Evolutionary conservation across 2,329 filamentous ascomycete genomes (phyloP), one percentile per base, ranked within the genome.

Genomic region (Periconia macrospinosa): DNA sequence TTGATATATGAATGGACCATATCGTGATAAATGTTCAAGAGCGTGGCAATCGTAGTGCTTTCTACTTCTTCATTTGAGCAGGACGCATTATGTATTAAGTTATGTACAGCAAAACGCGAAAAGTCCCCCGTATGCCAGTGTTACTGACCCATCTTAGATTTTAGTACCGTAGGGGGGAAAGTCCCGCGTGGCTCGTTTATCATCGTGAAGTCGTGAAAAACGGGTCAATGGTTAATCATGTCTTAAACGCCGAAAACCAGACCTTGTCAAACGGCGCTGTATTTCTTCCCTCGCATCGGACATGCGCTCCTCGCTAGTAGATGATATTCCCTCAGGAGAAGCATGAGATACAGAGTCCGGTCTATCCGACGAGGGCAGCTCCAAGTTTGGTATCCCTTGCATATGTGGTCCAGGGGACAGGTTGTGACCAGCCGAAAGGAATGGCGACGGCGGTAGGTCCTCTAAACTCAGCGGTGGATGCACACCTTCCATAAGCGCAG

Each of bases 401-500:
- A 57, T 47, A 1, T 53, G 50, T 3, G 40, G 51, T 14, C 17
- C 18, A 37, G 33, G 35, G 8, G 18, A 18, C 20, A 60, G 33
- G 6, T 47, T 51, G 15, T 61, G 57, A 14, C 59, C 55, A 11
- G 65, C 64, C n/a, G 61, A 52, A 6, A 74, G 63, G 46, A 74
- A 74, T 1, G 71, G 71, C 13, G 67, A 71, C 0, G 70, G 69
- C 7, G 69, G 68, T n/a, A 71, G 57, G 33, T 72, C 67, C 19
- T 66, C 63, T 2, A 71, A 60, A 37, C 48, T 65, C 8, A 49
- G 17, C 2, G 46, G 48, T 1, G 50, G 40, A n/a, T 62, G 54
- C 1, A 69, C 51, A 14, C 56, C 64, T 30, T 80, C 76, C 78
- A 86, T 86, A 45, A 87, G 83, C 37, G 84, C 83, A 2, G 84